Conservation (phyloP, 2,329 filamentous ascomycete species). For the Cladophialophora exuberans region DNA sequence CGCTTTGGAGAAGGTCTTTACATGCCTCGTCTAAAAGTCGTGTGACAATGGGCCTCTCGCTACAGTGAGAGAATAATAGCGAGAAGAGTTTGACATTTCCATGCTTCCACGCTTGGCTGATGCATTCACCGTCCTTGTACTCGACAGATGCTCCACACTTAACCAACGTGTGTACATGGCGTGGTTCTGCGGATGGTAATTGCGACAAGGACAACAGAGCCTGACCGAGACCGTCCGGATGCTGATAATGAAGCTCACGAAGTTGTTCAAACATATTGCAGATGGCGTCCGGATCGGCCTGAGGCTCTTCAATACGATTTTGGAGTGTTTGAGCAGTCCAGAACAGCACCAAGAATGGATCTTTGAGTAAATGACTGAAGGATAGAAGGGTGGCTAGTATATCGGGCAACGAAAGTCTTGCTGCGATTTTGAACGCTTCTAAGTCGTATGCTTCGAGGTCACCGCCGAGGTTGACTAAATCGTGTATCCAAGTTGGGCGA, state of each 20-base stretch:
- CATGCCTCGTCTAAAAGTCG: slow-evolving; percentile 3
- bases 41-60: not conserved
- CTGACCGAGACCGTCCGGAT: not conserved
- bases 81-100: slow-evolving; percentile 10
- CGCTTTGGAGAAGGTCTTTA: slow-evolving; percentile 2
- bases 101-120: slow-evolving; percentile 4
- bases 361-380: not conserved
- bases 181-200: not conserved
- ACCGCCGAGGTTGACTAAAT: slow-evolving; percentile 2
- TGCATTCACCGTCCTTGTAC: slow-evolving; percentile 5
- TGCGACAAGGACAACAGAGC: slow-evolving; percentile 3
- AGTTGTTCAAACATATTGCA: slow-evolving; percentile 8
- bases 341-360: no score
- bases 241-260: not conserved
- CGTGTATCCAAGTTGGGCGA: not conserved
- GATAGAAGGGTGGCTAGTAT: not conserved
- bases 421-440: slow-evolving; percentile 5
- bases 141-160: slow-evolving; percentile 7
- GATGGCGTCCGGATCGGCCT: not conserved
- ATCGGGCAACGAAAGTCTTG: not conserved
- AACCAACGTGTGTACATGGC: not conserved
- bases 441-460: slow-evolving; percentile 10
- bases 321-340: not conserved
- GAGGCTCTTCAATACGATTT: not conserved
- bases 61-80: slow-evolving; percentile 1